Evolutionary conservation across 805 yeast species (phyloP), one percentile per base, ranked within the genome.

Genomic region (Lipomyces sp.): DNA sequence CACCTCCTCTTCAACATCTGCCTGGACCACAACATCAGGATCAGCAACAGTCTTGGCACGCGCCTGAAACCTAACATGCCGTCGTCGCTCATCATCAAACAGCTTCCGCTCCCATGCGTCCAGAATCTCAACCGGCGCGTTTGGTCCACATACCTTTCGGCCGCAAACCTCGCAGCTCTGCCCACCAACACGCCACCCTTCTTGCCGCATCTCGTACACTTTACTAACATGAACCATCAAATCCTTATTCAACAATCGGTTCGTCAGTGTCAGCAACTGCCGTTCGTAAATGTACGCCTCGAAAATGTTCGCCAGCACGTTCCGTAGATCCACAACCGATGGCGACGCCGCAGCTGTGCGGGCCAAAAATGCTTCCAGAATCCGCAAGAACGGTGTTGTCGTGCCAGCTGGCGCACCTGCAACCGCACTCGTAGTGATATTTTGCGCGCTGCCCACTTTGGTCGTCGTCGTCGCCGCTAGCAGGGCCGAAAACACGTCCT

Each of bases 111-210:
- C 66, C 71, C 71, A 68, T 13, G 71, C 71, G 11, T 57, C 57
- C 34, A 13, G 57, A 8, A 66, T 62, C n/a, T 53, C 57, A 15
- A 33, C 42, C 4, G 70, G 63, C 32, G 67, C 73, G 30, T 68
- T 69, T 3, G 65, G 42, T 2, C 74, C 74, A 66, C 71, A 69
- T n/a, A 69, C 62, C 50, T 63, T 61, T 39, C 59, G 57, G 13
- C 74, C 74, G 57, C 74, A 72, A 11, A 65, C 60, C 60, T 70
- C 73, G 59, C 74, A 72, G 37, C 53, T 54, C 18, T 64, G 60
- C 51, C 57, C 62, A 24, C 57, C 39, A 4, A 60, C 65, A 10
- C 66, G 64, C 70, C 71, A 67, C 10, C 71, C 71, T 37, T 67
- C 62, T 42, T 64, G 66, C n/a, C 71, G 70, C 32, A 69, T 34